phyloP scores from a whole-genome alignment of 306 rosid species.

The Acacia crassicarpa region DNA sequence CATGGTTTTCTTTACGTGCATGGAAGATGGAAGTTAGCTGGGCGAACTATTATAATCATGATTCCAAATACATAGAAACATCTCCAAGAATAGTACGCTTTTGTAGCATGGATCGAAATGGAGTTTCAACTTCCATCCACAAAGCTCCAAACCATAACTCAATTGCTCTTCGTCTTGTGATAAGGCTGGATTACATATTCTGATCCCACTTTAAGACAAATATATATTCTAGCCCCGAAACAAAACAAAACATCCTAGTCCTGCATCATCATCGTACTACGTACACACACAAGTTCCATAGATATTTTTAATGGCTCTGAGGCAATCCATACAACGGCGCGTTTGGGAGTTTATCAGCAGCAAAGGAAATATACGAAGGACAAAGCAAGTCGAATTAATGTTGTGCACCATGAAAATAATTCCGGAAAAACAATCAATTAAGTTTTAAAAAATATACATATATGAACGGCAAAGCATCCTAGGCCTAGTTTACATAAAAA shows the following conservation, averaged over 20 bases:
- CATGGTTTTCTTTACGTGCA: not conserved
- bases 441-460: not conserved
- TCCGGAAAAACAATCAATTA: not conserved
- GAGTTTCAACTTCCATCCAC: too few species aligned
- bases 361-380: not conserved
- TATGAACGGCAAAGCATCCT: not conserved
- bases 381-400: not conserved
- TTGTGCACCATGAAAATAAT: not conserved
- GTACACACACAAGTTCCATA: not conserved
- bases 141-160: too few species aligned
- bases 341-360: too few species aligned
- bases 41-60: not conserved
- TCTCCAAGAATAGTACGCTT: too few species aligned
- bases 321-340: not conserved
- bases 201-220: too few species aligned
- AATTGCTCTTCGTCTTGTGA: too few species aligned
- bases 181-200: too few species aligned
- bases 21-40: too few species aligned
- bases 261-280: too few species aligned
- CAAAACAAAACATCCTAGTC: too few species aligned
- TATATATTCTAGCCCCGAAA: too few species aligned
- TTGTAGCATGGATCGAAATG: too few species aligned
- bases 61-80: not conserved
- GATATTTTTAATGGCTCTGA: not conserved
- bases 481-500: not conserved